Conservation (phyloP, 495 filamentous ascomycete genomes). For the Aspergillus panamensis region DNA sequence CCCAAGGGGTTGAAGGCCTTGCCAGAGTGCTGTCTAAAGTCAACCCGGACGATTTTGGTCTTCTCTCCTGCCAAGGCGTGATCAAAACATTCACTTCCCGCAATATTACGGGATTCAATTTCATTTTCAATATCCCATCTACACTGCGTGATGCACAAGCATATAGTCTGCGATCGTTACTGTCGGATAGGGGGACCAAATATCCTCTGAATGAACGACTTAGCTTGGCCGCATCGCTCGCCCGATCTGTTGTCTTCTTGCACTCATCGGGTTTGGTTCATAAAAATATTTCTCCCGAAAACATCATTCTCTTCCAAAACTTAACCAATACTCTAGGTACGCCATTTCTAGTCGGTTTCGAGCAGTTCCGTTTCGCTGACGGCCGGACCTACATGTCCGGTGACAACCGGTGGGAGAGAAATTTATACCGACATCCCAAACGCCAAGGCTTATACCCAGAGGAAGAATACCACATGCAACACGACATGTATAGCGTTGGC, state of each 20-base stretch:
- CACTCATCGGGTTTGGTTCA: constrained; percentile 44
- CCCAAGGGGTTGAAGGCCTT: constrained; percentile 27
- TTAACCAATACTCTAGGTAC: constrained; percentile 12
- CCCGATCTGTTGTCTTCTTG: constrained; percentile 36
- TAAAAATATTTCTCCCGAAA: constrained; percentile 47
- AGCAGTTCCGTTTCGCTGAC: constrained; percentile 27
- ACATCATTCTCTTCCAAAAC: constrained; percentile 29
- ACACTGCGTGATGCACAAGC: constrained; percentile 8
- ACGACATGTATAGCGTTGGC: constrained; percentile 50
- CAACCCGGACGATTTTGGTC: constrained; percentile 43
- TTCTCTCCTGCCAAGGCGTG: constrained; percentile 46
- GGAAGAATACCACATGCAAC: constrained; percentile 40
- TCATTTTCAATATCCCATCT: constrained; percentile 21
- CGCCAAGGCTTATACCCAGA: constrained; percentile 34
- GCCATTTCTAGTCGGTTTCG: constrained; percentile 42
- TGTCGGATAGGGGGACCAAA: constrained; percentile 1
- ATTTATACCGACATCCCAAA: constrained; percentile 42
- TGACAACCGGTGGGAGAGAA: constrained; percentile 33
- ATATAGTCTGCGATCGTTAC: constrained; percentile 24
- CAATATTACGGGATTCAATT: background rate
- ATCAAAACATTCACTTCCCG: background rate
- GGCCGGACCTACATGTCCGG: constrained; percentile 19
- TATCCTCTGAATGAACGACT: constrained; percentile 24
- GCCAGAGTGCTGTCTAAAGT: constrained; percentile 34
- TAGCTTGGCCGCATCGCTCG: constrained; percentile 31